Conservation (phyloP, 2,329 filamentous ascomycete genomes). For the Tolypocladium inflatum region DNA sequence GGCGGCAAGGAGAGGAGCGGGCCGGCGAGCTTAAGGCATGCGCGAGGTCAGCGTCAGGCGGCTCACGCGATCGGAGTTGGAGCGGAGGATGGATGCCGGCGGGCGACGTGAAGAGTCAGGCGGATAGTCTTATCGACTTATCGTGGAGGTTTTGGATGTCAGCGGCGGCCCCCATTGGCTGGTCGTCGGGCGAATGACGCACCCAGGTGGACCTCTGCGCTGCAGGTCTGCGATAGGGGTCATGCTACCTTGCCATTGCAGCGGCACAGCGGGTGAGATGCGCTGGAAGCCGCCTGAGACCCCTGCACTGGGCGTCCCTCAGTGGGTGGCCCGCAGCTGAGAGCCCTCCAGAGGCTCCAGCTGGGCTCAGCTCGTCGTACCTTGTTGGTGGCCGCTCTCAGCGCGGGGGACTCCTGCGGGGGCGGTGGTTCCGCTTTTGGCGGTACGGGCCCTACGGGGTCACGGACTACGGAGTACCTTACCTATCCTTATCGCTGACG, state of each 20-base stretch:
- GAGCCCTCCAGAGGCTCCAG: too few species aligned
- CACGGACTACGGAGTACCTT: too few species aligned
- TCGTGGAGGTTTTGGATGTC: not conserved
- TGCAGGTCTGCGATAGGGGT: not conserved
- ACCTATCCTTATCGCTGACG: not conserved
- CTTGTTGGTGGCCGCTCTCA: not conserved
- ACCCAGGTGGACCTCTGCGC: not conserved
- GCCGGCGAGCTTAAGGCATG: not conserved
- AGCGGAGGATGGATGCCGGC: not conserved
- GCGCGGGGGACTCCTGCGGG: not conserved
- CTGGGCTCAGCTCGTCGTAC: not conserved
- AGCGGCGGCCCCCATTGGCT: not conserved
- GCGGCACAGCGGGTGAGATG: not conserved
- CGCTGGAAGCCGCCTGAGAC: not conserved
- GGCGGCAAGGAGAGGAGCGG: not conserved
- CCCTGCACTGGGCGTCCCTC: not conserved
- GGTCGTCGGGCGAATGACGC: conserved; percentile 1
- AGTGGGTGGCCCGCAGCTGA: too few species aligned
- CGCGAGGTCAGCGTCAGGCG: not conserved
- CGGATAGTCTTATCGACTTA: conserved; percentile 1
- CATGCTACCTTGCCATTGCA: not conserved
- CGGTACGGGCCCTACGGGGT: not conserved
- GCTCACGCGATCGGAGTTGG: not conserved
- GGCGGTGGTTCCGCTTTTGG: not conserved
- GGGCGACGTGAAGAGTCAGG: not conserved